Evolutionary conservation across 441 rosid species (phyloP).

Genomic region (Capsella rubella): DNA sequence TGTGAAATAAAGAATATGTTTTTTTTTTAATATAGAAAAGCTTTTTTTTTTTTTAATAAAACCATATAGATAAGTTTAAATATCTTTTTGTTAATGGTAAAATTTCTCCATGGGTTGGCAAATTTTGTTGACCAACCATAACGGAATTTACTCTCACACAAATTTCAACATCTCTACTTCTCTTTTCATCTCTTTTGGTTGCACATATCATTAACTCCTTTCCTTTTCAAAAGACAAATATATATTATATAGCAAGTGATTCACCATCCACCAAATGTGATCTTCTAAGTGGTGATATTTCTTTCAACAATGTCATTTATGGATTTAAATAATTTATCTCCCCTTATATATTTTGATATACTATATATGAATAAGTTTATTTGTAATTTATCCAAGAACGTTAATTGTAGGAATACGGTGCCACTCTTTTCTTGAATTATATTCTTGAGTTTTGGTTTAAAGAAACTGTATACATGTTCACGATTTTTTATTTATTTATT

Average conservation of each 20-base stretch:
- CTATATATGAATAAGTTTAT: background rate
- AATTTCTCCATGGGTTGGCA: conserved; percentile 51
- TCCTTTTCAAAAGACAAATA: conserved; percentile 39
- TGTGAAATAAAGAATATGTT: too few relatives aligned
- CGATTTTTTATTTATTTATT: too few relatives aligned
- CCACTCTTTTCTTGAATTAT: too few relatives aligned
- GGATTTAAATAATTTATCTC: conserved; percentile 5
- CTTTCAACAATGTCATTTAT: conserved; percentile 3
- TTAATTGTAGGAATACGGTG: background rate
- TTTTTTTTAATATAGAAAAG: too few relatives aligned
- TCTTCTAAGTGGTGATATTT: conserved; percentile 23
- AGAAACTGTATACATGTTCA: background rate
- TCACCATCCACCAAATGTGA: conserved; percentile 41
- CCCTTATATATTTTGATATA: background rate
- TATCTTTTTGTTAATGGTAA: conserved; percentile 28
- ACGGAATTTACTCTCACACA: conserved; percentile 44
- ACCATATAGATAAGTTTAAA: background rate
- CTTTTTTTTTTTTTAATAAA: too few relatives aligned
- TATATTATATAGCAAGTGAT: conserved; percentile 28
- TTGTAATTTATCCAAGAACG: background rate
- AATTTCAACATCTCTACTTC: conserved; percentile 31
- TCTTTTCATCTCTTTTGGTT: conserved; percentile 39
- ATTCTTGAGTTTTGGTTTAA: background rate
- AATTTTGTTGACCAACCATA: conserved; percentile 62
- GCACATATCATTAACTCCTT: conserved; percentile 37